Evolutionary conservation across 176 grass and related monocot species (phyloP).

Genomic region (Dactylis glomerata): DNA sequence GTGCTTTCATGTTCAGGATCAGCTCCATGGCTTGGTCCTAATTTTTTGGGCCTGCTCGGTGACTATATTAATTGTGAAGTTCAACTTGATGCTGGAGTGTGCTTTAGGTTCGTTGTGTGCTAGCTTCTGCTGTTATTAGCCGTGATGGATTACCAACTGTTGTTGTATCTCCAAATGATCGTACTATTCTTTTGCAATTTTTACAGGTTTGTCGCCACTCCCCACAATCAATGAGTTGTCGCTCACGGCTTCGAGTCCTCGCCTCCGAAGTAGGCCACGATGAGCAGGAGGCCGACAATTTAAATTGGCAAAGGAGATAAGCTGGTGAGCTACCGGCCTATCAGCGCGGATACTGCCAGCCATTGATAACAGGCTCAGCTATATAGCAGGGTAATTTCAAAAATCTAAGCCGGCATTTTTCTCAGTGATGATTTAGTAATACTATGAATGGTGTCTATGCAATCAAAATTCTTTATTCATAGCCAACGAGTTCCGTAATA

Average conservation of each 20-base stretch:
- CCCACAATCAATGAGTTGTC: background rate
- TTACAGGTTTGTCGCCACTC: background rate
- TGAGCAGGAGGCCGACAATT: too few relatives aligned
- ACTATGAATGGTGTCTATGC: too few relatives aligned
- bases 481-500: background rate
- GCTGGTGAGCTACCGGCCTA: background rate
- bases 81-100: too few relatives aligned
- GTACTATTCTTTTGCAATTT: background rate
- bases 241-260: too few relatives aligned
- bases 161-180: background rate
- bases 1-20: too few relatives aligned
- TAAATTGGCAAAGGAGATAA: too few relatives aligned
- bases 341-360: background rate
- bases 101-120: background rate
- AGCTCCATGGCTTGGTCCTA: too few relatives aligned
- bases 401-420: too few relatives aligned
- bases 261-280: background rate
- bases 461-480: background rate
- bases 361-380: background rate
- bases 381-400: background rate
- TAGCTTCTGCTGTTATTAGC: background rate
- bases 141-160: background rate
- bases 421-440: background rate
- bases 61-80: too few relatives aligned
- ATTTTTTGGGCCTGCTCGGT: too few relatives aligned